Percentiles rank a stretch among this genome's conserved stretches.
Evolutionary conservation across 257 asterid species (phyloP).

Genomic region (Verbascum thapsus): DNA sequence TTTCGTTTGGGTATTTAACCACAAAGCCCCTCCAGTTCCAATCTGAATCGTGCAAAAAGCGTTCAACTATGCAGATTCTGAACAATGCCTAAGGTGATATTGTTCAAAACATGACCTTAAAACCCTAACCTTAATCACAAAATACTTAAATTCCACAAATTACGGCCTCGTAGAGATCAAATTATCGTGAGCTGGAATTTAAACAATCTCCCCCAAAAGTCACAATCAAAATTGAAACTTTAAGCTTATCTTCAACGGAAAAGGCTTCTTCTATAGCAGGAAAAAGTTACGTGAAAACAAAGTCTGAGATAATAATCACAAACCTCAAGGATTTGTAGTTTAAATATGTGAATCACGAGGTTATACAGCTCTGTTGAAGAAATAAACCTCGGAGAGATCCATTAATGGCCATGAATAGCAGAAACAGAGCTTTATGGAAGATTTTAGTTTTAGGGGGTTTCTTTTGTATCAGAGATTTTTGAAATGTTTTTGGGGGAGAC

Average conservation of each 20-base stretch:
- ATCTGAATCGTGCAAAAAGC: slow-evolving; percentile 1
- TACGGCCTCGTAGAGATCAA: not conserved
- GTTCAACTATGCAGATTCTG: slow-evolving; percentile 4
- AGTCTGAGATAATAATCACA: not conserved
- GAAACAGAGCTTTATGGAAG: slow-evolving; percentile 24
- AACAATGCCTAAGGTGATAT: slow-evolving; percentile 50
- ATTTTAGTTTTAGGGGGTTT: slow-evolving; percentile 29
- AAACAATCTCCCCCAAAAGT: not conserved
- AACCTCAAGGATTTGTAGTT: not conserved
- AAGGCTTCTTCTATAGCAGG: too few relatives aligned
- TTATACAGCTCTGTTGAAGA: too few relatives aligned
- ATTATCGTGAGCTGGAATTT: not conserved
- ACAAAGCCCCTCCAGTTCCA: slow-evolving; percentile 24
- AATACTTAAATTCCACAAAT: not conserved
- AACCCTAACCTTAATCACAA: slow-evolving; percentile 44
- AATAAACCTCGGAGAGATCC: slow-evolving; percentile 18
- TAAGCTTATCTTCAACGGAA: not conserved
- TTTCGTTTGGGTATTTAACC: slow-evolving; percentile 17
- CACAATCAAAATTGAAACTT: not conserved
- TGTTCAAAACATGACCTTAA: slow-evolving; percentile 38
- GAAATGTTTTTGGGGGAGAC: too few relatives aligned
- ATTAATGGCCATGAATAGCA: slow-evolving; percentile 15
- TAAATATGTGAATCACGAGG: too few relatives aligned
- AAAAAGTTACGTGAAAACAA: not conserved
- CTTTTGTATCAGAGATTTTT: slow-evolving; percentile 23